These are phyloP conservation scores for Xylariaceae sp. DNA, from an alignment of 2,329 filamentous ascomycete genomes.

Conservation along the genomic window DNA sequence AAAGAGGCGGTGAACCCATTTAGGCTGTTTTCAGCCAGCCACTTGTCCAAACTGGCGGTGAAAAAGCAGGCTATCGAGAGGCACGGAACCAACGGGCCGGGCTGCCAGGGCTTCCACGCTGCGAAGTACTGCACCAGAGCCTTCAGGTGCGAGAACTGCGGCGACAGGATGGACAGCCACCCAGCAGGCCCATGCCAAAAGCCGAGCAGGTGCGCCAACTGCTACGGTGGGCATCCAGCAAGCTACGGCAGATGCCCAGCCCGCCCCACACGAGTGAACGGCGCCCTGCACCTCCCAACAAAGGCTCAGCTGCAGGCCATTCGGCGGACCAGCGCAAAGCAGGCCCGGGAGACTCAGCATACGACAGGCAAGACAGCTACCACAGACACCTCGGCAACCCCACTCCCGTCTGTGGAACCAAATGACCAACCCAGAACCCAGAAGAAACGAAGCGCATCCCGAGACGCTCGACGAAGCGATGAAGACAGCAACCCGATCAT, in stretches of 20 bases:
- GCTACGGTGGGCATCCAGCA: background rate
- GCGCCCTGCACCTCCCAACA: too few species aligned
- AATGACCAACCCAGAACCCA: too few species aligned
- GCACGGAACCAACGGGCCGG: background rate
- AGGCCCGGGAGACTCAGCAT: too few species aligned
- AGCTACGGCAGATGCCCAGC: background rate
- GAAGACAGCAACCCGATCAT: too few species aligned
- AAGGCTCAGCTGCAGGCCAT: background rate
- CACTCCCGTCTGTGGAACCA: too few species aligned
- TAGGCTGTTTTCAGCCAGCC: background rate
- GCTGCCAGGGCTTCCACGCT: background rate
- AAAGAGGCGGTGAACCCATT: background rate
- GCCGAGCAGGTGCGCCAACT: background rate
- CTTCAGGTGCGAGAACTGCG: background rate
- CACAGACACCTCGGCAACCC: too few species aligned
- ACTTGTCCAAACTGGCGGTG: background rate
- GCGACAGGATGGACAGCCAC: background rate
- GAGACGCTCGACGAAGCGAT: too few species aligned
- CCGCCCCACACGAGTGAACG: background rate
- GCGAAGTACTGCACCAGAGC: background rate
- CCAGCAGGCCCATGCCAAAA: background rate
- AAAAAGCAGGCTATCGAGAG: background rate
- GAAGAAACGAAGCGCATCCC: too few species aligned
- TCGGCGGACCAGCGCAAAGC: background rate
- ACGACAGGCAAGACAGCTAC: too few species aligned